Conservation (phyloP, 106 monocot genomes). For the Acorus calamus region DNA sequence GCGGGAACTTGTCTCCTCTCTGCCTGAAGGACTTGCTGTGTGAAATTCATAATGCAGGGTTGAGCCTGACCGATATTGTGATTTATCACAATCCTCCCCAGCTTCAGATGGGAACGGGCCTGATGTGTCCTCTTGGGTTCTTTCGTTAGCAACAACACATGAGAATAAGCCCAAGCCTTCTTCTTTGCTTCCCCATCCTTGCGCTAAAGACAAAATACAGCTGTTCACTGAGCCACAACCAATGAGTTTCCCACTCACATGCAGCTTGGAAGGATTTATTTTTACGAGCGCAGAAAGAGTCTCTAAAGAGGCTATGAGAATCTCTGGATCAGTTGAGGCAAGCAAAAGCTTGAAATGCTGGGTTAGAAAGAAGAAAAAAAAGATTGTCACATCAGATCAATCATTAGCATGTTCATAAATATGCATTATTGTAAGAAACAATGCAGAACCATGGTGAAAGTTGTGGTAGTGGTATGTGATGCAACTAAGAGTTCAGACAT, state of each 20-base stretch:
- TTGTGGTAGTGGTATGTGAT: too few species aligned
- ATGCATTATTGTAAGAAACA: too few species aligned
- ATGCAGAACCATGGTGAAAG: too few species aligned
- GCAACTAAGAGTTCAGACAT: not conserved
- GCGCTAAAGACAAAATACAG: constrained; percentile 77
- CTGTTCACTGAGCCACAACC: constrained; percentile 75
- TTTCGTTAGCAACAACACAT: constrained; percentile 80
- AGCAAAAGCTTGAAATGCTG: constrained; percentile 94
- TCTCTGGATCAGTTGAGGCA: constrained; percentile 93
- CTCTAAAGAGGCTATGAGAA: constrained; percentile 78
- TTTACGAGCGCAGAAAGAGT: constrained; percentile 79
- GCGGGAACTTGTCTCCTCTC: constrained; percentile 15
- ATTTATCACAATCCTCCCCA: constrained; percentile 40
- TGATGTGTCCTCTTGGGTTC: constrained; percentile 63
- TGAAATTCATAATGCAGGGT: constrained; percentile 94
- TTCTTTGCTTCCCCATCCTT: constrained; percentile 99
- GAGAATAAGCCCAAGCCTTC: constrained; percentile 93
- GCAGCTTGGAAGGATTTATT: constrained; percentile 95
- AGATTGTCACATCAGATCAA: not conserved
- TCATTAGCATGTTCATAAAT: not conserved
- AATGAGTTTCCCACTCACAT: constrained; percentile 82
- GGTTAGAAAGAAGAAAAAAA: constrained; percentile 6
- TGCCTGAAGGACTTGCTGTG: constrained; percentile 16
- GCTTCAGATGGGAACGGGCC: constrained; percentile 70
- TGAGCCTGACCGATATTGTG: constrained; percentile 71